A percentile compares a stretch with the other conserved stretches of the same genome.
These are phyloP conservation scores for Lotmaria passim DNA, from an alignment of 208 protist species.

Conservation along the genomic window DNA sequence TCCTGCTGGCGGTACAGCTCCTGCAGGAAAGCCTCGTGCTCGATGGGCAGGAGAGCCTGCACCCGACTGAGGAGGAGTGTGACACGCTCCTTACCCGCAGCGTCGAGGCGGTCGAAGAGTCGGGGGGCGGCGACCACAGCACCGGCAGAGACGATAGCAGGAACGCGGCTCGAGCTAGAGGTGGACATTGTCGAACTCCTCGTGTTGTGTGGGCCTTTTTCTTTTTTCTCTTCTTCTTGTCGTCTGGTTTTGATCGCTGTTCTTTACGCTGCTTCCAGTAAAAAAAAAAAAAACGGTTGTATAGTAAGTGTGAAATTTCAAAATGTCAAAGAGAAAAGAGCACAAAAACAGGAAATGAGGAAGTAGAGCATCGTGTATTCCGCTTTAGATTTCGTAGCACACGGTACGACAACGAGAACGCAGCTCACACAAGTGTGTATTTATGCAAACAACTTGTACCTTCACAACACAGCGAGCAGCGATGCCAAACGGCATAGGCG, in stretches of 20 bases:
- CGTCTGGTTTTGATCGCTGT: background rate
- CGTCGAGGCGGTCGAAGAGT: slow-evolving; percentile 60
- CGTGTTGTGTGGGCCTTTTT: background rate
- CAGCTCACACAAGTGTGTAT: no score
- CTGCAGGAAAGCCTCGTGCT: slow-evolving; percentile 61
- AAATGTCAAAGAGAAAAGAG: slow-evolving; percentile 19
- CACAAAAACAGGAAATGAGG: slow-evolving; percentile 3
- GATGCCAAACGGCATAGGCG: no score
- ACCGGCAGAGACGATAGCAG: background rate
- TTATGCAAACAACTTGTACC: no score
- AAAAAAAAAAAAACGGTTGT: no score
- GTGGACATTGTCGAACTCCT: background rate
- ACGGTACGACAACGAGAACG: no score
- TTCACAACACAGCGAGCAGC: no score
- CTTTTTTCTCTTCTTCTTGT: background rate
- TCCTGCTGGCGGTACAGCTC: slow-evolving; percentile 42
- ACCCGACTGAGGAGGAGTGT: slow-evolving; percentile 57
- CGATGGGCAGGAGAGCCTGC: slow-evolving; percentile 47
- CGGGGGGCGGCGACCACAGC: slow-evolving; percentile 16
- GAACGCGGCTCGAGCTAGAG: background rate
- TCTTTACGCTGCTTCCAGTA: no score
- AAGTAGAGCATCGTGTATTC: no score
- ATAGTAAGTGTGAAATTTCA: background rate
- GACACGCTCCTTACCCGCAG: slow-evolving; percentile 59
- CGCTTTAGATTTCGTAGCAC: no score